Percentiles rank a stretch among this genome's conserved stretches.
These are phyloP conservation scores for Apostasia ramifera DNA, from an alignment of 106 monocot species.

Conservation along the genomic window DNA sequence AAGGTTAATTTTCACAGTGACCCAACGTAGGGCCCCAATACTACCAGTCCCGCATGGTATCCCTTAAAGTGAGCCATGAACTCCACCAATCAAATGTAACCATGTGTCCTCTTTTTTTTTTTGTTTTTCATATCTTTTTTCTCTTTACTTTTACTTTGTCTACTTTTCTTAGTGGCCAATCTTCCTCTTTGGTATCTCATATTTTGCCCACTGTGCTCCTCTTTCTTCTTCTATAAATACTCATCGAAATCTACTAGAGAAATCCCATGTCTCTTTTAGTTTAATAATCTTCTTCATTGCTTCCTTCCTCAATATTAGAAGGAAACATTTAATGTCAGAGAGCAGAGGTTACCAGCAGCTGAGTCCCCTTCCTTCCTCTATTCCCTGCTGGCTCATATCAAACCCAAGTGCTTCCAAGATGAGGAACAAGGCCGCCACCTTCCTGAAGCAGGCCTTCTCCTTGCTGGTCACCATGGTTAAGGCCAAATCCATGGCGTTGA, in stretches of 20 bases:
- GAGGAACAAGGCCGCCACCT: constrained; percentile 51
- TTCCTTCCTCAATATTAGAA: not conserved
- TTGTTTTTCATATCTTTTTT: not conserved
- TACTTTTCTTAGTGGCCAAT: constrained; percentile 11
- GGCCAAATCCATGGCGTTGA: constrained; percentile 41
- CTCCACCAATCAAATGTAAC: not conserved
- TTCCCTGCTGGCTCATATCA: not conserved
- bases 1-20: too few species aligned
- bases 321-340: constrained; percentile 1
- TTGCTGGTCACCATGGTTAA: constrained; percentile 34
- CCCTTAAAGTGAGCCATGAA: too few species aligned
- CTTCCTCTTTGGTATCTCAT: not conserved
- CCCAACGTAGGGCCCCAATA: too few species aligned
- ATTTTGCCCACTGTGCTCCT: not conserved
- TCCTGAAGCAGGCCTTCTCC: constrained; percentile 44
- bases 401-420: constrained; percentile 14
- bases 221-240: constrained; percentile 29
- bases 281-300: not conserved
- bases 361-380: not conserved
- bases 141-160: not conserved
- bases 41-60: too few species aligned
- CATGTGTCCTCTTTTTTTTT: not conserved
- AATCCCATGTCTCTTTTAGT: constrained; percentile 32
- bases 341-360: not conserved
- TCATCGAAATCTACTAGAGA: constrained; percentile 11